Base-by-base conservation (phyloP, 1,284 basidiomycete genomes). In the Schizophyllum amplum region DNA sequence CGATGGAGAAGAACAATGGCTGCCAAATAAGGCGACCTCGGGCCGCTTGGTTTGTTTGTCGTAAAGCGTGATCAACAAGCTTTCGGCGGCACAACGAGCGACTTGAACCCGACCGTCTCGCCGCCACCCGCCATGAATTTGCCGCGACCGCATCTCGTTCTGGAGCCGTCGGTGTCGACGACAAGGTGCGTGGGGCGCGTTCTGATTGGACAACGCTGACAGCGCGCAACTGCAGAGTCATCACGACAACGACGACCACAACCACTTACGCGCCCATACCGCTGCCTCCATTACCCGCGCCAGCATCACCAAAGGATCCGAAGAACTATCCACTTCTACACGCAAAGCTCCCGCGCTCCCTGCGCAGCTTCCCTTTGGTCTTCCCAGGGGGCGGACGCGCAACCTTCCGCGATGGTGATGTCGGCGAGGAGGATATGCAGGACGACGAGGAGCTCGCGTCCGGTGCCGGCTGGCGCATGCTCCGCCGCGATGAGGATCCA, bases 261-360 rank as follows among this genome's bases (percentile, higher is more conserved):
- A 92, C 90, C 1, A 83, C 85, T 21, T 90, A 92, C 72, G 86
- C 87, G 59, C 90, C 90, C 33, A 90, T 92, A 62, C 83, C 82
- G 53, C 69, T 92, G 17, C 89, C 86, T 24, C 72, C 84, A 46
- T 72, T 89, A 4, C 88, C 86, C 15, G 72, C 80, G 3, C 87
- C 85, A 13, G 71, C 78, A 6, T 80, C 83, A 15, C 86, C 87
- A n/a, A 85, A 85, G 64, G 86, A 91, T 67, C 77, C 84, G 4
- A 90, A 91, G 71, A 74, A 78, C 54, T 92, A 90, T 65, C 89
- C 89, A 6, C 72, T 92, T 27, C 70, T 88, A 24, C 79, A 87
- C 71, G 85, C 86, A 11, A 80, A 76, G 57, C 72, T 92, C 24
- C 89, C 89, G 1, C 67, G 76, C 55, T 87, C 82, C 22, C 74